Conservation (phyloP, 176 grass and related monocot genomes). For the Zoysia japonica region DNA sequence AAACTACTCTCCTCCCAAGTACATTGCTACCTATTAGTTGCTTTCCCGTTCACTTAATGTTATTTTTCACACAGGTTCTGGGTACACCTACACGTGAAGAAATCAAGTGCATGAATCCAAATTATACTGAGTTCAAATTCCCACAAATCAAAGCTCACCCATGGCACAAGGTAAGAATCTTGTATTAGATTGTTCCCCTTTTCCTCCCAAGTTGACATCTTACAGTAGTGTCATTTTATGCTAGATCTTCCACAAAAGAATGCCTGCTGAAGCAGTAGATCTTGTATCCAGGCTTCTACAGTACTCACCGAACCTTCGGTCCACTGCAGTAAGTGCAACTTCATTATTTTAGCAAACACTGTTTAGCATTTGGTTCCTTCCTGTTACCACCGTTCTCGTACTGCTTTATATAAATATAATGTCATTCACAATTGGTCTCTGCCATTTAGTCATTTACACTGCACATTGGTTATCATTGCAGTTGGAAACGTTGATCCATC, state of each 20-base stretch:
- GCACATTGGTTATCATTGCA: slow-evolving; percentile 36
- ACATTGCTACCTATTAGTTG: not conserved
- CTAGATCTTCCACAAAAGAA: slow-evolving; percentile 94
- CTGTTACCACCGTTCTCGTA: no score
- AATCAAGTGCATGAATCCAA: slow-evolving; percentile 97
- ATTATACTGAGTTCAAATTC: slow-evolving; percentile 81
- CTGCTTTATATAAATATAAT: no score
- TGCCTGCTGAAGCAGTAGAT: slow-evolving; percentile 92
- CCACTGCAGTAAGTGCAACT: slow-evolving; percentile 72
- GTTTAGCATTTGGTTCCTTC: not conserved
- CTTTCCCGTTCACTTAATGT: slow-evolving; percentile 28
- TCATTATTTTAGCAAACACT: slow-evolving; percentile 19
- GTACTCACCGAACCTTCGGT: slow-evolving; percentile 83
- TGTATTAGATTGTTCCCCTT: not conserved
- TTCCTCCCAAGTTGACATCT: slow-evolving; percentile 25
- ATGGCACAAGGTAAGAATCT: slow-evolving; percentile 68
- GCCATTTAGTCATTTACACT: not conserved
- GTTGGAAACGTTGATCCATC: slow-evolving; percentile 90
- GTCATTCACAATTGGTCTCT: not conserved
- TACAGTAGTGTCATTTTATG: slow-evolving; percentile 6
- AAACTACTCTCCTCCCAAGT: slow-evolving; percentile 16
- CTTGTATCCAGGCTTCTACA: slow-evolving; percentile 92
- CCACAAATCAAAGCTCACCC: slow-evolving; percentile 46
- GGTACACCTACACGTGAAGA: slow-evolving; percentile 96
- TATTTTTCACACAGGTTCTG: slow-evolving; percentile 30